These are phyloP conservation scores for Adansonia gregorii DNA, from an alignment of 441 rosid species.

Conservation along the genomic window DNA sequence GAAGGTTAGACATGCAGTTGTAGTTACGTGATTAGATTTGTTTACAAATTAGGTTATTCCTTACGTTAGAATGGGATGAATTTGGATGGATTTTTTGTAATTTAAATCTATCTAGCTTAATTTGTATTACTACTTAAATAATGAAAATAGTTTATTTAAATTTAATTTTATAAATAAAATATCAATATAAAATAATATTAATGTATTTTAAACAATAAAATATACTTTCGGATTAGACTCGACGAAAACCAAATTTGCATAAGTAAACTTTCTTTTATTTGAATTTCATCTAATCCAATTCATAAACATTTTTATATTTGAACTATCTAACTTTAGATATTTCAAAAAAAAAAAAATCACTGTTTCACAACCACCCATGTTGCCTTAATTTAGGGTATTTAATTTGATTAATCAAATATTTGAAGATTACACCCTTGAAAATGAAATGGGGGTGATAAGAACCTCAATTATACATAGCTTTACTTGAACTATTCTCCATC, in stretches of 20 bases:
- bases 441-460: slow-evolving; percentile 19
- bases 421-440: slow-evolving; percentile 32
- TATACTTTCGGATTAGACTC: no score
- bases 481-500: slow-evolving; percentile 18
- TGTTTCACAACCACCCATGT: slow-evolving; percentile 1
- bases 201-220: neutral
- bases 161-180: no score
- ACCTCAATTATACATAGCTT: neutral
- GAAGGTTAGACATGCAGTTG: slow-evolving; percentile 6
- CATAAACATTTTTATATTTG: neutral
- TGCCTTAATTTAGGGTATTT: slow-evolving; percentile 19
- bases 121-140: no score
- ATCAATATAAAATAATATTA: no score
- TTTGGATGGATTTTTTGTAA: no score
- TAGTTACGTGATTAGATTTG: neutral
- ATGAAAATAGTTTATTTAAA: no score
- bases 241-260: no score
- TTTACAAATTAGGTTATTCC: no score
- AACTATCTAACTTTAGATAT: neutral
- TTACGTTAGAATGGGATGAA: no score
- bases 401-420: slow-evolving; percentile 31
- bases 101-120: no score
- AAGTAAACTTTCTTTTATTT: no score
- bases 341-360: slow-evolving; percentile 1
- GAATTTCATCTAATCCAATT: neutral